phyloP scores from a whole-genome alignment of 2,329 filamentous ascomycete species.

The Claviceps sp. region DNA sequence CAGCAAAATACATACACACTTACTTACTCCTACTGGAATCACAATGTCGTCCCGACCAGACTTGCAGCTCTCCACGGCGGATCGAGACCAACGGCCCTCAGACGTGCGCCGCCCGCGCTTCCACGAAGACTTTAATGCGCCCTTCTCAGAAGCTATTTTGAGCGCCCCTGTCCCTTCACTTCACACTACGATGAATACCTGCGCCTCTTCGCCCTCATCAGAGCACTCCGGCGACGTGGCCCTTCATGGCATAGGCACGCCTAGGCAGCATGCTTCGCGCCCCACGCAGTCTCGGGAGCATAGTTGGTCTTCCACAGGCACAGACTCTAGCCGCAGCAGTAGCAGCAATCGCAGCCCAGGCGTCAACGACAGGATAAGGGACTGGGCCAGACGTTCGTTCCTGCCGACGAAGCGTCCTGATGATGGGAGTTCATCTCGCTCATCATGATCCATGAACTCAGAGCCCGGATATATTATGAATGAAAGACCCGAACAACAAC shows the following conservation, averaged over 20 bases:
- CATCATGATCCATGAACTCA: background rate
- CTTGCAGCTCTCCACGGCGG: slow-evolving; percentile 5
- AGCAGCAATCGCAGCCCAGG: slow-evolving; percentile 1
- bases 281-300: slow-evolving; percentile 10
- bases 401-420: slow-evolving; percentile 10
- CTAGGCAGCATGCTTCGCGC: background rate
- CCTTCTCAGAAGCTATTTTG: slow-evolving; percentile 22
- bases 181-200: slow-evolving; percentile 12
- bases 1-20: background rate
- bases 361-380: slow-evolving; percentile 19
- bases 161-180: slow-evolving; percentile 15
- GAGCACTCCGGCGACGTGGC: background rate
- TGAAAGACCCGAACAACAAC: background rate
- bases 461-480: background rate
- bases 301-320: slow-evolving; percentile 14
- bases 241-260: background rate
- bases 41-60: slow-evolving; percentile 17
- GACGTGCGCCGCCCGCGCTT: slow-evolving; percentile 20
- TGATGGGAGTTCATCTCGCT: background rate
- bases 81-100: background rate
- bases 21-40: background rate
- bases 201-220: slow-evolving; percentile 3
- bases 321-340: slow-evolving; percentile 13
- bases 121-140: slow-evolving; percentile 25
- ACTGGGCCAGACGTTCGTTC: slow-evolving; percentile 22